phyloP scores from a whole-genome alignment of 2,329 filamentous ascomycete genomes.

The Cytospora piceicola region DNA sequence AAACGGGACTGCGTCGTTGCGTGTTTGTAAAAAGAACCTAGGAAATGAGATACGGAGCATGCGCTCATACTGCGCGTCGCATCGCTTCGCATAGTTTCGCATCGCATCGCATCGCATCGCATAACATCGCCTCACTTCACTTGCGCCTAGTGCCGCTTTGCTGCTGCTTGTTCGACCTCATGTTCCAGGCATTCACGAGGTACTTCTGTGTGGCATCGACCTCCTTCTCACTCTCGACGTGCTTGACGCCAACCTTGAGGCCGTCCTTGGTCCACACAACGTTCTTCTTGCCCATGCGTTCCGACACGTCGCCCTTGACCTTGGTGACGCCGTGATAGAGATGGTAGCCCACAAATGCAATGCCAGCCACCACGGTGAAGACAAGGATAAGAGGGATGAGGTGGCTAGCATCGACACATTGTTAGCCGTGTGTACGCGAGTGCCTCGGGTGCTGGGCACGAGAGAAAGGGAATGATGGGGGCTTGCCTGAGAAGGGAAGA shows the following conservation, averaged over 20 bases:
- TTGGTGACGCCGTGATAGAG: constrained; percentile 70
- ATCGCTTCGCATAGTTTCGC: too few species aligned
- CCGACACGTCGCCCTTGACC: constrained; percentile 66
- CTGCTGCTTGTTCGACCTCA: constrained; percentile 45
- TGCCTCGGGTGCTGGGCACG: neutral
- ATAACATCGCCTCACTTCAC: constrained; percentile 30
- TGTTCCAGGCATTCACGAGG: constrained; percentile 69
- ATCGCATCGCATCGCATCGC: neutral
- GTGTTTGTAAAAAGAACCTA: neutral
- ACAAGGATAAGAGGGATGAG: constrained; percentile 70
- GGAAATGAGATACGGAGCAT: constrained; percentile 2
- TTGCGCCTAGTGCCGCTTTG: constrained; percentile 37
- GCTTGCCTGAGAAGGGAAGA: constrained; percentile 27
- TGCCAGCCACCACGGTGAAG: constrained; percentile 58
- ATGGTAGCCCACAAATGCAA: constrained; percentile 71
- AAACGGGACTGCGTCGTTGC: neutral
- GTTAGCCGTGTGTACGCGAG: constrained; percentile 2
- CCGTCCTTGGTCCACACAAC: constrained; percentile 77
- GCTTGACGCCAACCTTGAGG: constrained; percentile 70
- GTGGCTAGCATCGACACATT: constrained; percentile 46
- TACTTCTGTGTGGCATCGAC: constrained; percentile 74
- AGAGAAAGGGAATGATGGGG: neutral
- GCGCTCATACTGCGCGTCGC: neutral
- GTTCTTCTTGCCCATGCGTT: constrained; percentile 76
- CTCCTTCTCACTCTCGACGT: constrained; percentile 70